Evolutionary conservation across 805 yeast species (phyloP).

Genomic region (Candida sakaeoensis): DNA sequence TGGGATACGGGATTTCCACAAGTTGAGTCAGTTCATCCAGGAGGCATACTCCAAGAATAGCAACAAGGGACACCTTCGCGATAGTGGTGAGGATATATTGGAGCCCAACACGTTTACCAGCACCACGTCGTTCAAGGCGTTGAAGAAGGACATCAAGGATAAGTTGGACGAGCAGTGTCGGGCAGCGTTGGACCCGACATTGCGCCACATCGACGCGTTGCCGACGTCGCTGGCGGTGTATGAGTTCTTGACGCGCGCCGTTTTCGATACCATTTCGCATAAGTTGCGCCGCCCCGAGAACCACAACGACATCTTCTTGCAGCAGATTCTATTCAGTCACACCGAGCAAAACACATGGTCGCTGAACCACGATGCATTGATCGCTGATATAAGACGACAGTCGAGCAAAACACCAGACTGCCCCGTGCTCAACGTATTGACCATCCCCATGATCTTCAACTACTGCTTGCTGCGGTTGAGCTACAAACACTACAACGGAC

Average conservation of each 20-base stretch:
- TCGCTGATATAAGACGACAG: constrained; percentile 13
- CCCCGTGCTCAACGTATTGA: constrained; percentile 29
- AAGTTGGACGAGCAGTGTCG: constrained; percentile 4
- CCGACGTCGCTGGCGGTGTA: constrained; percentile 3
- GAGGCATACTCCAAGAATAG: constrained; percentile 5
- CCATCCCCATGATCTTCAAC: constrained; percentile 37
- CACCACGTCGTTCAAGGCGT: background rate
- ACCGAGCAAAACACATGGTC: background rate
- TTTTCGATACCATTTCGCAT: constrained; percentile 9
- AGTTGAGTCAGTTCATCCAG: constrained; percentile 8
- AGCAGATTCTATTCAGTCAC: constrained; percentile 4
- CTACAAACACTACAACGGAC: constrained; percentile 30
- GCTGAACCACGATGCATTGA: constrained; percentile 16
- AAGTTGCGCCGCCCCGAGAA: constrained; percentile 13
- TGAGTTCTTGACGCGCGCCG: background rate
- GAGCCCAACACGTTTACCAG: no score
- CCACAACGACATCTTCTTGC: constrained; percentile 9
- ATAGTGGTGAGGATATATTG: no score
- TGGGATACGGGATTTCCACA: constrained; percentile 7
- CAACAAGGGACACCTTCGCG: no score
- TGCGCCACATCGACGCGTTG: constrained; percentile 17
- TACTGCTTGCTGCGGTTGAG: constrained; percentile 21
- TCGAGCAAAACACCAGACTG: constrained; percentile 17
- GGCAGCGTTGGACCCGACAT: constrained; percentile 19
- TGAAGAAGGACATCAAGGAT: background rate